Conservation (phyloP, 192 early-diverging fungal genomes). For the Linderina pennispora region DNA sequence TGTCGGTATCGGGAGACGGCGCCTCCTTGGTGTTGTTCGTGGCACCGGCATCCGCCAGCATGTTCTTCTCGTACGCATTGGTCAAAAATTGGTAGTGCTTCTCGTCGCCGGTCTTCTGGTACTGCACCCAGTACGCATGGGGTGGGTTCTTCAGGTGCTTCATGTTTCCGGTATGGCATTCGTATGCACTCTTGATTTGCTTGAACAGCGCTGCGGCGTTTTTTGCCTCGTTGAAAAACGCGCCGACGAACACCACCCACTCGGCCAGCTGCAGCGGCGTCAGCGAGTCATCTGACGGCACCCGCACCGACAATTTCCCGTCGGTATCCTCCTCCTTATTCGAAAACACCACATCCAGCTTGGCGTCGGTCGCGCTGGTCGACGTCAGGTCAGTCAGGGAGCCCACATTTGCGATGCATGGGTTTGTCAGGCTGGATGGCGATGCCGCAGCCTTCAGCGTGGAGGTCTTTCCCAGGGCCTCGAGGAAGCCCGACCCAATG, state of each 20-base stretch:
- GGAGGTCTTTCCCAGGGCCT: constrained; percentile 22
- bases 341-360: constrained; percentile 20
- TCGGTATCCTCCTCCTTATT: constrained; percentile 25
- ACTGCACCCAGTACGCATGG: constrained; percentile 57
- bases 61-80: constrained; percentile 50
- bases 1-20: constrained; percentile 13
- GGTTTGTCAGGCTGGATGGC: constrained; percentile 29
- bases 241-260: constrained; percentile 42
- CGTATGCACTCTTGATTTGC: constrained; percentile 29
- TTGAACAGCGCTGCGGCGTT: constrained; percentile 20
- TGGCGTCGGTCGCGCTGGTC: not conserved
- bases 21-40: constrained; percentile 41
- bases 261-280: constrained; percentile 35
- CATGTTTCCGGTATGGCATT: constrained; percentile 39
- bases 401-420: constrained; percentile 22
- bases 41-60: constrained; percentile 59
- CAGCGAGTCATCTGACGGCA: constrained; percentile 27
- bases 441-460: constrained; percentile 12
- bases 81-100: constrained; percentile 50
- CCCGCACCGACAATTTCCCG: constrained; percentile 15
- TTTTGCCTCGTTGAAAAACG: constrained; percentile 38
- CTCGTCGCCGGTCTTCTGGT: constrained; percentile 45
- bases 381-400: constrained; percentile 11
- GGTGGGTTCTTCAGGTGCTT: constrained; percentile 21
- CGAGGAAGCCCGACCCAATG: constrained; percentile 37